Evolutionary conservation across 176 grass and related monocot genomes (phyloP), one percentile per base, ranked within the genome.

Genomic region (Oryza rufipogon): DNA sequence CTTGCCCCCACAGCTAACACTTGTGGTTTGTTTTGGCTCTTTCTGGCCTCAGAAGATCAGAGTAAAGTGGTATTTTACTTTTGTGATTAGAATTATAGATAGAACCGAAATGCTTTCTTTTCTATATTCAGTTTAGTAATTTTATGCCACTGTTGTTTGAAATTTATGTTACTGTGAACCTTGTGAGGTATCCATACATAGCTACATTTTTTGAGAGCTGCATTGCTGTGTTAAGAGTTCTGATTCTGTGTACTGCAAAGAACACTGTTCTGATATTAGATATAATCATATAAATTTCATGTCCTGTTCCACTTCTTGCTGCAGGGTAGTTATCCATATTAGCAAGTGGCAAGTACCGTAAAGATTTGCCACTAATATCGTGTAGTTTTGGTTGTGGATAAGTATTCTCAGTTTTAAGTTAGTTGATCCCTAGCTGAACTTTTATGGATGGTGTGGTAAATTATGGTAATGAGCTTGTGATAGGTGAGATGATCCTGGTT

Each of bases 41-140:
- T 77, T 75, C 51, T 76, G n/a, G 45, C 64, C 64, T 71, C 39
- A 47, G 64, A 74, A 75, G 48, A 66, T 80, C 51, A 10, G 68
- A 69, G 26, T 36, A 75, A 80, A 64, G 32, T 76, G n/a, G 6
- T 11, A 78, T 83, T 73, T 67, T 66, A 81, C 56, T 36, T 66
- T 70, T 45, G 22, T 81, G 25, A 70, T 67, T 45, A 74, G 13
- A 74, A 65, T 47, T 69, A 47, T 30, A 42, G 66, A 76, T 63
- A 88, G 74, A 65, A 60, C 56, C 7, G 34, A 1, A 64, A 63
- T 68, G 78, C 44, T 77, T 82, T 77, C 17, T 12, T 86, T 76
- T 73, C 14, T 82, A 54, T 33, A 49, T 81, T 67, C 72, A 66
- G 67, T 20, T 72, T 45, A 36, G 20, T 67, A 36, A 73, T 25